Base-by-base conservation (phyloP, 176 grass and related monocot species). In the Aechmea fasciata region DNA sequence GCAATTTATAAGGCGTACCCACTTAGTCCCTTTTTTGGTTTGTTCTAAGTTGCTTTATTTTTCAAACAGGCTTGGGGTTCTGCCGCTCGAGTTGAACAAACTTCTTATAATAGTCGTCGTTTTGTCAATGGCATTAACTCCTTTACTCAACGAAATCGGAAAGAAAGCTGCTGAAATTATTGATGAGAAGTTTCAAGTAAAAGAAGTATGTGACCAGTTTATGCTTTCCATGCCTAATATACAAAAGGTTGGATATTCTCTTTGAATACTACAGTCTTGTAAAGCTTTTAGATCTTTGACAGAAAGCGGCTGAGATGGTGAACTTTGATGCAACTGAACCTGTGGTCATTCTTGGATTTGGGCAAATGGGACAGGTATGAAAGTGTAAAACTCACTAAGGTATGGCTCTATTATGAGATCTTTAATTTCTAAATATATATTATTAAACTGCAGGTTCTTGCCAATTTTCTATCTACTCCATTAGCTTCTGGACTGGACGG, bases 51-150 rank as follows among this genome's bases (percentile, higher is more conserved):
- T 47, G 7, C 49, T 48, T 41, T 77, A 11, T 20, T 69, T 52
- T 69, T 68, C 48, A 64, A 71, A 28, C 71, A 97, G 94, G 77
- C 94, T 97, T 68, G 94, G 94, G 20, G 94, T 97, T 55, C 86
- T 97, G 28, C 94, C 94, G 1, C 89, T 97, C 23, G 94, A 97
- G 79, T 78, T 97, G 64, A 97, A 97, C 75, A 97, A 97, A 82
- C 80, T 97, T 67, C 89, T 97, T 70, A 97, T 97, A 54, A 97
- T 97, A 13, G 94, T 97, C 49, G 94, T 97, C 50, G 94, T 92
- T 13, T 64, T 97, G 33, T 97, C 94, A n/a, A 97, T 90, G 94
- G 94, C 94, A 53, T 73, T 93, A 79, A 97, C 94, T 71, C 94
- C 94, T 10, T 83, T 87, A 51, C 94, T 97, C 17, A 93, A 97